These are phyloP conservation scores for Dittrichia graveolens DNA, from an alignment of 129 eudicot genomes.

Conservation along the genomic window DNA sequence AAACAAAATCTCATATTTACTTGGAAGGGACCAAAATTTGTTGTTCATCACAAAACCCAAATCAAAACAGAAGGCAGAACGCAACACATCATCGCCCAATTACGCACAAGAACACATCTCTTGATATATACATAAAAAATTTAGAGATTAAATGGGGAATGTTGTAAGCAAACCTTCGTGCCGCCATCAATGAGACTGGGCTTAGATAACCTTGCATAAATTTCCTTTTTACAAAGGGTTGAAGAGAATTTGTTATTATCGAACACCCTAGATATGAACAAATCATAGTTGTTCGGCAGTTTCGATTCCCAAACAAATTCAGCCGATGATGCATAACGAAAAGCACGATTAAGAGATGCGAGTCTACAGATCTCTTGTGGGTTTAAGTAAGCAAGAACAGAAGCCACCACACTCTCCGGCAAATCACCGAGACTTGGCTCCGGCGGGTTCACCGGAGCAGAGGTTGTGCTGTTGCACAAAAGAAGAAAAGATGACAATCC, in stretches of 20 bases:
- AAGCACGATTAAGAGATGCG: slow-evolving; percentile 65
- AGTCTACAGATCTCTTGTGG: slow-evolving; percentile 72
- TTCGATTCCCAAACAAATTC: slow-evolving; percentile 93
- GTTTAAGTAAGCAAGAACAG: slow-evolving; percentile 53
- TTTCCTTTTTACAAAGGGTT: slow-evolving; percentile 56
- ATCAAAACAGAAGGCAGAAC: background rate
- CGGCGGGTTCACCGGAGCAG: slow-evolving; percentile 29
- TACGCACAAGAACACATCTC: background rate
- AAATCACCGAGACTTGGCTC: slow-evolving; percentile 64
- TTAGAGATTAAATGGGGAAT: background rate
- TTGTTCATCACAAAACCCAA: background rate
- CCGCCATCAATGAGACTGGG: slow-evolving; percentile 68
- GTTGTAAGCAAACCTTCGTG: slow-evolving; percentile 56
- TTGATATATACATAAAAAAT: background rate
- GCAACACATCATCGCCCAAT: background rate
- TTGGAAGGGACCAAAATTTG: slow-evolving; percentile 14
- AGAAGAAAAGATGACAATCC: slow-evolving; percentile 36
- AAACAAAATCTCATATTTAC: no score
- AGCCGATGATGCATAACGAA: slow-evolving; percentile 72
- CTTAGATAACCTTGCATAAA: slow-evolving; percentile 58
- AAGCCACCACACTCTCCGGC: slow-evolving; percentile 83
- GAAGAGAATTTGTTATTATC: slow-evolving; percentile 24
- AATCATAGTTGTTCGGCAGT: slow-evolving; percentile 64
- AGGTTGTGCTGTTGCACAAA: slow-evolving; percentile 35
- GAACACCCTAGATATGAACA: slow-evolving; percentile 48